Base-by-base conservation (phyloP, 2,329 filamentous ascomycete species). In the Trichoderma harzianum region DNA sequence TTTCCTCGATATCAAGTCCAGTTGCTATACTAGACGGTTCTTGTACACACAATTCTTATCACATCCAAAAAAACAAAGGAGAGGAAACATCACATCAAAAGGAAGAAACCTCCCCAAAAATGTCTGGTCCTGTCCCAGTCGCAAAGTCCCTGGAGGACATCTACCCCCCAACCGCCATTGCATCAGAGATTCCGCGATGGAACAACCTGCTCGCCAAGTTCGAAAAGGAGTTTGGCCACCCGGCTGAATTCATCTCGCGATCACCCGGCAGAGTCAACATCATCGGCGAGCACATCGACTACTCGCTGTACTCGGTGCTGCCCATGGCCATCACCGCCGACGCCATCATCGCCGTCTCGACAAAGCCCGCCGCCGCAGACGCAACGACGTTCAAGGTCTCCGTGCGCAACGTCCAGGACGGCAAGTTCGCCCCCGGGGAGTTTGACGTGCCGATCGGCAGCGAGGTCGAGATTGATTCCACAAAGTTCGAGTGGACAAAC, bases 271-370 rank as follows among this genome's bases (percentile, higher is more conserved):
- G 96, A 76, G 96, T 99, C 76, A 98, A 98, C 84, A 96, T 99
- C 79, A 98, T 99, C 80, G 96, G 96, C 81, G 96, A 99, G 87
- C 96, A 99, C 84, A 97, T 99, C 78, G 96, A 99, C 85, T 99
- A 99, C 84, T 97, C 94, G 16, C 89, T 99, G 24, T 99, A 98
- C 85, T 91, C 96, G 76, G 95, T 98, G 72, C 87, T 99, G 28
- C 96, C 96, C 67, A 98, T 98, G 90, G 96, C 95, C 74, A 94
- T 98, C 76, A 94, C 93, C 7, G 93, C 94, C 74, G 96, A 99
- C 82, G 92, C 94, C 71, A 88, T 99, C 72, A 88, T 99, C 78
- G 96, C 95, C 67, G 93, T 98, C 47, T 87, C 81, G 77, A 83
- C 86, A 71, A 86, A 86, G 32, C 81, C 87, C 53, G 79, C 84